phyloP scores from a whole-genome alignment of 148 eudicot species.

The Persicaria tinctoria region DNA sequence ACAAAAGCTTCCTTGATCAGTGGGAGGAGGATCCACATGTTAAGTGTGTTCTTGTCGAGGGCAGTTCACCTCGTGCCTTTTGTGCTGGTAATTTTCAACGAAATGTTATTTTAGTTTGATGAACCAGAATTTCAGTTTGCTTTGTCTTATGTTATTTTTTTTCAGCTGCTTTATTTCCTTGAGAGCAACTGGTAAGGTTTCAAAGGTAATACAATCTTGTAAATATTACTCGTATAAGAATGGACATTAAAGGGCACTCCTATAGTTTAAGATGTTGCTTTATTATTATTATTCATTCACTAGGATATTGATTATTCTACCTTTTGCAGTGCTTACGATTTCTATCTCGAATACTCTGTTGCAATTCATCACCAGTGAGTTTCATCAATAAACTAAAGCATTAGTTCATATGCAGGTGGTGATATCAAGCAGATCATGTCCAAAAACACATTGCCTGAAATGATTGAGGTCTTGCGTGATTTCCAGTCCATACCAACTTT shows the following conservation, averaged over 20 bases:
- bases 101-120: background rate
- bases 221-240: slow-evolving; percentile 48
- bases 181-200: slow-evolving; percentile 19
- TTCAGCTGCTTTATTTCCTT: slow-evolving; percentile 13
- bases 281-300: background rate
- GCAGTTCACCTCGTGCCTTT: slow-evolving; percentile 88
- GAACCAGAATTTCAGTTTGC: background rate
- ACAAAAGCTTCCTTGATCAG: slow-evolving; percentile 80
- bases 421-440: slow-evolving; percentile 75
- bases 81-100: slow-evolving; percentile 59
- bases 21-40: slow-evolving; percentile 93
- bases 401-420: slow-evolving; percentile 75
- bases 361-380: slow-evolving; percentile 9
- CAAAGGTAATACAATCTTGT: slow-evolving; percentile 28
- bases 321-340: slow-evolving; percentile 3
- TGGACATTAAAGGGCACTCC: slow-evolving; percentile 90
- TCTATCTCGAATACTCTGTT: slow-evolving; percentile 7
- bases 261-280: slow-evolving; percentile 77
- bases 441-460: slow-evolving; percentile 48
- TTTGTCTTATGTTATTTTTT: background rate
- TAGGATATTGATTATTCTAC: background rate
- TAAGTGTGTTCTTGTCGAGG: slow-evolving; percentile 73
- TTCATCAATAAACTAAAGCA: slow-evolving; percentile 23
- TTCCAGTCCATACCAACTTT: slow-evolving; percentile 10
- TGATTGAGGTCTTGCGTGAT: slow-evolving; percentile 60